Evolutionary conservation across 1,139 yeast species (phyloP), one percentile per base, ranked within the genome.

Genomic region (Saccharomyces pastorianus): DNA sequence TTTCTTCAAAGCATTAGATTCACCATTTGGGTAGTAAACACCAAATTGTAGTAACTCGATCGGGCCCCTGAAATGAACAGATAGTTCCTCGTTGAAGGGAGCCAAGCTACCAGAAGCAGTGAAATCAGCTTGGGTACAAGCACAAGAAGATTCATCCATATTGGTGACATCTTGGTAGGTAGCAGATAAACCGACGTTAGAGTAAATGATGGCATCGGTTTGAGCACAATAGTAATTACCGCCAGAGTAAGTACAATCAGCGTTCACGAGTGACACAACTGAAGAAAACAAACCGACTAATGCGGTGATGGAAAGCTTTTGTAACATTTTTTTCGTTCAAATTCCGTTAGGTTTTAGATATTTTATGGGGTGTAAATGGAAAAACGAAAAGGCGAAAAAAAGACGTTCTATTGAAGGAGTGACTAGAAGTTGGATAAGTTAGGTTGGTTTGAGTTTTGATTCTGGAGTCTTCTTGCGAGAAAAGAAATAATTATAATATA

Each of bases 11-110:
- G 51, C 42, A 29, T 71, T 54, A 29, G 74, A 60, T 34, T 73
- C 61, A 23, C 74, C 63, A 13, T 71, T 58, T 58, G 83, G 81
- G 58, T 79, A 77, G 73, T 84, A 85, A 62, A 78, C 88, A 62
- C 90, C 97, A 68, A 93, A 89, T 72, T 88, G 87, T 65, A 77
- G 74, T 68, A 91, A 79, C 56, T 80, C 77, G 61, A 93, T 71
- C 34, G 98, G 99, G 55, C 98, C 99, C 73, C 98, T 83, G 77
- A 91, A 88, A 72, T 91, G 98, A 55, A 93, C 88, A 17, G 96
- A 84, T 52, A 91, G 75, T 70, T 89, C 96, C 73, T 89, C 96
- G 72, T 89, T 83, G 58, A 91, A 75, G 34, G 98, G 98, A 50
- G 96, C 75, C 67, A 88, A 75, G 28, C 82, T 58, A 51, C 98